phyloP scores from a whole-genome alignment of 108 stramenopile species.

The Conticribra guillardii region DNA sequence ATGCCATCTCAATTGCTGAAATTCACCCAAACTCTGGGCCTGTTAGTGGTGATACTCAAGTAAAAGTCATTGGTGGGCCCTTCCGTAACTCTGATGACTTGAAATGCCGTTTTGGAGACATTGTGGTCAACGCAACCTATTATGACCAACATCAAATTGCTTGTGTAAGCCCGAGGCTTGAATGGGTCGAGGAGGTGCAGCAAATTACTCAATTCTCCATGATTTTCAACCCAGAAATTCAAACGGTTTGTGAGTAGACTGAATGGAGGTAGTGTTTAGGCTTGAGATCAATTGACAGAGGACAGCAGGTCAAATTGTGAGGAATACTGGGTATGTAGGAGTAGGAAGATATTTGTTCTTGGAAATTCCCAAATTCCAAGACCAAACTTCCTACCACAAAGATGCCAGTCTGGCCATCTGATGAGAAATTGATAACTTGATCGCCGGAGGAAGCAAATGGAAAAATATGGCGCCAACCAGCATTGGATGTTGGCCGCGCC shows the following conservation, averaged over 20 bases:
- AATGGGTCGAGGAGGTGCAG: slow-evolving; percentile 48
- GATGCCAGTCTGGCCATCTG: too few relatives aligned
- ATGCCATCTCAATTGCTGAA: slow-evolving; percentile 14
- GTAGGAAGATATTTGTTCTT: too few relatives aligned
- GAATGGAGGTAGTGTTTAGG: too few relatives aligned
- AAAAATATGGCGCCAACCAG: too few relatives aligned
- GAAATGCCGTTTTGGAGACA: slow-evolving; percentile 50
- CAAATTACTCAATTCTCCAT: slow-evolving; percentile 43
- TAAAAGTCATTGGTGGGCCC: slow-evolving; percentile 34
- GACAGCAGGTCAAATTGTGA: too few relatives aligned
- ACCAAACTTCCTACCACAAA: slow-evolving; percentile 37
- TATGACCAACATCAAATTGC: slow-evolving; percentile 20
- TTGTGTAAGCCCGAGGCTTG: slow-evolving; percentile 38
- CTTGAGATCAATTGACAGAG: too few relatives aligned
- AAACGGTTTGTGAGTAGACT: slow-evolving; percentile 44
- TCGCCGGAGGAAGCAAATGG: too few relatives aligned
- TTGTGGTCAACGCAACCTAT: slow-evolving; percentile 29
- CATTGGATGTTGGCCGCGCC: too few relatives aligned
- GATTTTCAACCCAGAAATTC: slow-evolving; percentile 47
- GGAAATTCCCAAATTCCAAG: slow-evolving; percentile 31
- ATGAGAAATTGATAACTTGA: too few relatives aligned
- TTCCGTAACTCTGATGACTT: slow-evolving; percentile 35
- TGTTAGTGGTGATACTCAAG: slow-evolving; percentile 35
- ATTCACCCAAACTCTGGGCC: slow-evolving; percentile 41
- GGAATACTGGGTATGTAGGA: too few relatives aligned